A percentile compares a stretch with the other conserved stretches of the same genome.
Evolutionary conservation across 1,284 basidiomycete genomes (phyloP).

Genomic region (Leccinum pseudoinsigne): DNA sequence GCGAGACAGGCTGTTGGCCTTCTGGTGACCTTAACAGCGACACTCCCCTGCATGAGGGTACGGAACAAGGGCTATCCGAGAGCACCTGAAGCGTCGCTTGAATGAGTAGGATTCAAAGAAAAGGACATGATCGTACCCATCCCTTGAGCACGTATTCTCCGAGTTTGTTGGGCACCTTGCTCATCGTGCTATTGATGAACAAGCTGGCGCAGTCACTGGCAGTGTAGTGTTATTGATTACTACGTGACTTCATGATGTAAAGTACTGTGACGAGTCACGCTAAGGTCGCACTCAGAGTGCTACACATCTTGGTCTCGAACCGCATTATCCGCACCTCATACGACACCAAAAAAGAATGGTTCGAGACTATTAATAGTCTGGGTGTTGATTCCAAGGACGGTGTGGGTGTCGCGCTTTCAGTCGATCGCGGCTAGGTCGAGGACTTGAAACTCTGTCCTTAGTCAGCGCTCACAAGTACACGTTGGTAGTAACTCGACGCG

Average conservation of each 20-base stretch:
- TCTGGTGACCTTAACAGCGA: slow-evolving; percentile 70
- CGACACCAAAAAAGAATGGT: too few species aligned
- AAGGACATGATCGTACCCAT: slow-evolving; percentile 51
- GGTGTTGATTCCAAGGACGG: neutral
- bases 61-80: slow-evolving; percentile 63
- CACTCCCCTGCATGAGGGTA: slow-evolving; percentile 50
- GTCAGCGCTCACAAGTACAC: neutral
- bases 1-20: slow-evolving; percentile 42
- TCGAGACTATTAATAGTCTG: too few species aligned
- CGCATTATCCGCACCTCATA: too few species aligned
- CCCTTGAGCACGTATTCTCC: slow-evolving; percentile 76
- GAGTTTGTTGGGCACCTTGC: slow-evolving; percentile 54
- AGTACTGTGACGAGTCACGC: neutral
- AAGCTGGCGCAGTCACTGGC: neutral
- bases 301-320: neutral
- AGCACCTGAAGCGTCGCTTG: slow-evolving; percentile 47
- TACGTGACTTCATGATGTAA: slow-evolving; percentile 24
- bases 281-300: neutral
- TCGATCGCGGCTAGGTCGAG: neutral
- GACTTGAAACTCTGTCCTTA: neutral
- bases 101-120: slow-evolving; percentile 13
- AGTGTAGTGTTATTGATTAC: slow-evolving; percentile 2
- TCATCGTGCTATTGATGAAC: slow-evolving; percentile 39
- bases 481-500: neutral
- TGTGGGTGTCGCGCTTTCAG: neutral